These are phyloP conservation scores for Colletotrichum sp. DNA, from an alignment of 2,329 filamentous ascomycete species.

Conservation along the genomic window DNA sequence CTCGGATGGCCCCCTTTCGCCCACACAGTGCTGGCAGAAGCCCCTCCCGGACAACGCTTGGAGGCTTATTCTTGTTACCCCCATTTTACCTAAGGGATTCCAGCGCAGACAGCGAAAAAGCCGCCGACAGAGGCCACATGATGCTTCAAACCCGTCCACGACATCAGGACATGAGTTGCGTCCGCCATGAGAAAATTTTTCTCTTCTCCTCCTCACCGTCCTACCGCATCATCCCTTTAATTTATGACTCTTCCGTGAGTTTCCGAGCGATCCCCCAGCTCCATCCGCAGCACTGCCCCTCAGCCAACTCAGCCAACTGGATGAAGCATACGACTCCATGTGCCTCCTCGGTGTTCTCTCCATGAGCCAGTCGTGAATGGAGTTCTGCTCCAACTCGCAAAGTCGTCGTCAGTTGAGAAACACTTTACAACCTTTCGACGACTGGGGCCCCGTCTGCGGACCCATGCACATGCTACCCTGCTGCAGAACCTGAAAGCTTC, in stretches of 20 bases:
- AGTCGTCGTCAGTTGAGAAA: background rate
- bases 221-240: background rate
- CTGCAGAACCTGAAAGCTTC: background rate
- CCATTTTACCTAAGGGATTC: conserved; percentile 2
- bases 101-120: background rate
- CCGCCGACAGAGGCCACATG: background rate
- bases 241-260: background rate
- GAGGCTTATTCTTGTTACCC: background rate
- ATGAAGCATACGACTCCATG: background rate
- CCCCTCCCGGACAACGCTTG: background rate
- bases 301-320: background rate
- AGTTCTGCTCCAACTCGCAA: background rate
- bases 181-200: background rate
- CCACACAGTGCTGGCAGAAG: background rate
- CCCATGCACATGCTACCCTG: background rate
- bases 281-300: background rate
- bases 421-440: background rate
- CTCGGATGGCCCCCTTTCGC: background rate
- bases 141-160: background rate
- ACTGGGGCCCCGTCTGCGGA: background rate
- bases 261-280: background rate
- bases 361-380: background rate
- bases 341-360: background rate
- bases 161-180: background rate
- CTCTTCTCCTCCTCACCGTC: background rate